Evolutionary conservation across 345 rosid genomes (phyloP).

Genomic region (Eucalyptus sp.): DNA sequence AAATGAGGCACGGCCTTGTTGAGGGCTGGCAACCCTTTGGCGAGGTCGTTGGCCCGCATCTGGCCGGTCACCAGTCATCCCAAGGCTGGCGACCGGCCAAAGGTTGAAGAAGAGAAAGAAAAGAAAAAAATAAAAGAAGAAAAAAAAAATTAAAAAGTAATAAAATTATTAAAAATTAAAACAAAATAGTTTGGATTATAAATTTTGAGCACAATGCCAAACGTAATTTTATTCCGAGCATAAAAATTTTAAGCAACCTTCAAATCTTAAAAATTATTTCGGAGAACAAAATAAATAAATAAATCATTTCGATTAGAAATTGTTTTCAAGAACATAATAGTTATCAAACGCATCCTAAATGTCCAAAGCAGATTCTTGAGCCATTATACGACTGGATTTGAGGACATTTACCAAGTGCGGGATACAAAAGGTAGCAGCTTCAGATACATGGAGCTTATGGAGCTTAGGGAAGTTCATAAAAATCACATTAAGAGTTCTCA

Average conservation of each 20-base stretch:
- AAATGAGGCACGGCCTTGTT: fast-evolving
- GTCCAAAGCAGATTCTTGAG: constrained; percentile 34
- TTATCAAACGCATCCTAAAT: no score
- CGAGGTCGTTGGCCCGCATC: fast-evolving
- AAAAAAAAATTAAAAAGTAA: no score
- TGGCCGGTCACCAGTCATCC: fast-evolving
- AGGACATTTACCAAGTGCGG: constrained; percentile 72
- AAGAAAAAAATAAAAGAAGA: no score
- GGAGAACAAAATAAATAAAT: no score
- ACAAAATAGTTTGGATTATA: no score
- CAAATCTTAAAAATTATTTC: no score
- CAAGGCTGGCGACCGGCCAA: fast-evolving
- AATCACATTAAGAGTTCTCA: constrained; percentile 64
- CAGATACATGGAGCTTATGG: constrained; percentile 66
- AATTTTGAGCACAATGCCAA: no score
- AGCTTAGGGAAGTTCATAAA: constrained; percentile 79
- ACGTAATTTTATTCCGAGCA: fast-evolving
- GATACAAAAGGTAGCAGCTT: constrained; percentile 75
- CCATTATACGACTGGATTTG: constrained; percentile 55
- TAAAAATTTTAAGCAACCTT: fast-evolving
- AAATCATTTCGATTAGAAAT: fast-evolving
- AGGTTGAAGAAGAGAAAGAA: no score
- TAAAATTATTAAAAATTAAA: no score
- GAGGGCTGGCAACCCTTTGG: fast-evolving
- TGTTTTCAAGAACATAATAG: fast-evolving